phyloP scores from a whole-genome alignment of 2,329 filamentous ascomycete genomes.

The Biscogniauxia sp. region DNA sequence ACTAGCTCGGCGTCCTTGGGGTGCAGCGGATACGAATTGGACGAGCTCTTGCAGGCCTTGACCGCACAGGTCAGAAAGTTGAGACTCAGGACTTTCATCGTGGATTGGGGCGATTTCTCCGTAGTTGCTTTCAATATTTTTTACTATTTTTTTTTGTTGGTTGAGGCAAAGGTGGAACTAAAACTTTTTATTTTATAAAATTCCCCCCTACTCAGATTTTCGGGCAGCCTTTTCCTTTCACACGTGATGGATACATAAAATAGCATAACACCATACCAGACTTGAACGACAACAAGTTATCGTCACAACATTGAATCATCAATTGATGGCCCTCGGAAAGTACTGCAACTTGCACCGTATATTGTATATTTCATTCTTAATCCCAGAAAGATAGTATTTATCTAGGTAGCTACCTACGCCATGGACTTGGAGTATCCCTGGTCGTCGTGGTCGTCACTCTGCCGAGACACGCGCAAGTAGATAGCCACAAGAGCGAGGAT shows the following conservation, averaged over 20 bases:
- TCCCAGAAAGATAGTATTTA: background rate
- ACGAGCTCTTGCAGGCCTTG: conserved; percentile 84
- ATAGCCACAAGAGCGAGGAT: conserved; percentile 45
- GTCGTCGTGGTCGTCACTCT: conserved; percentile 30
- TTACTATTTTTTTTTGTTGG: background rate
- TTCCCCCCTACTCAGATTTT: conserved; percentile 7
- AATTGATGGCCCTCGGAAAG: background rate
- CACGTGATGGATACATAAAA: conserved; percentile 16
- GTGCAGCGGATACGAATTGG: conserved; percentile 83
- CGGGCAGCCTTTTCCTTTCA: conserved; percentile 9
- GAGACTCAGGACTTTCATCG: conserved; percentile 91
- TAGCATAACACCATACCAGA: background rate
- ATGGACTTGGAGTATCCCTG: conserved; percentile 44
- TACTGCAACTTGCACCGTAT: background rate
- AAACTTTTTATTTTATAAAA: conserved; percentile 9
- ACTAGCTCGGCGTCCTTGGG: conserved; percentile 90
- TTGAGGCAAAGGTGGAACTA: conserved; percentile 8
- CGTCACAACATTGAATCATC: conserved; percentile 3
- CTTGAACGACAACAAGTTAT: background rate
- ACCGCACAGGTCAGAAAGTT: conserved; percentile 97
- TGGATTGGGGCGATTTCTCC: conserved; percentile 4
- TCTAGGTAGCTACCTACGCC: conserved; percentile 32
- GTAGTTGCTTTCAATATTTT: conserved; percentile 6
- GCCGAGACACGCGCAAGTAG: conserved; percentile 43
- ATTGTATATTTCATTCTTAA: conserved; percentile 13